These are phyloP conservation scores for Pythium graminicola DNA, from an alignment of 352 stramenopile species.

Conservation along the genomic window DNA sequence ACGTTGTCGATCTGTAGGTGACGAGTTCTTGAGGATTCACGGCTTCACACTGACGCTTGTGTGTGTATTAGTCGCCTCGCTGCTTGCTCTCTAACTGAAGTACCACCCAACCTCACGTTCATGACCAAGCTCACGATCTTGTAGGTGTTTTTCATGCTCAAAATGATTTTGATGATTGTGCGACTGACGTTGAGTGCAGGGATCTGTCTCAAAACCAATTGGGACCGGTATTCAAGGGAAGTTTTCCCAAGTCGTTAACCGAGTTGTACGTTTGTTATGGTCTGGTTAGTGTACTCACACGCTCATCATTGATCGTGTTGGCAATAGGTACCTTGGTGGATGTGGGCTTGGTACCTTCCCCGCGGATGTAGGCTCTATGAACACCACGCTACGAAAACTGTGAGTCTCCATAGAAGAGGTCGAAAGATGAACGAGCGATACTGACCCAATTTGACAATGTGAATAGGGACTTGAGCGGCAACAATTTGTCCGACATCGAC, in stretches of 20 bases:
- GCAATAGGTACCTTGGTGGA: constrained; percentile 2
- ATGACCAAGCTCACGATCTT: constrained; percentile 13
- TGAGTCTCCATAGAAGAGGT: constrained; percentile 2
- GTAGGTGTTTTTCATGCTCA: constrained; percentile 11
- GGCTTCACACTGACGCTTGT: not conserved
- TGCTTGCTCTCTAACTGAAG: constrained; percentile 14
- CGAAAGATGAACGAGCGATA: not conserved
- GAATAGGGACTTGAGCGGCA: constrained; percentile 16
- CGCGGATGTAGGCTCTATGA: constrained; percentile 14
- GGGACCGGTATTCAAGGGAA: constrained; percentile 7
- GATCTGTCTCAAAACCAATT: constrained; percentile 21
- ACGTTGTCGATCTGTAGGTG: constrained; percentile 19
- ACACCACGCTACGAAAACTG: constrained; percentile 14
- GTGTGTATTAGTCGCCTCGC: constrained; percentile 9
- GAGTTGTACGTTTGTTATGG: constrained; percentile 16
- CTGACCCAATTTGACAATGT: not conserved
- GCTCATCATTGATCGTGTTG: not conserved
- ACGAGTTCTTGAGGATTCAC: not conserved
- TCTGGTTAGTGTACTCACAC: no score
- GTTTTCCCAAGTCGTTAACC: constrained; percentile 7
- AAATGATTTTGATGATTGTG: not conserved
- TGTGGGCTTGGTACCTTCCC: constrained; percentile 14
- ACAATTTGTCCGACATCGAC: constrained; percentile 5
- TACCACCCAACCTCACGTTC: constrained; percentile 14
- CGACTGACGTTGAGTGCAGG: not conserved